Base-by-base conservation (phyloP, 148 eudicot genomes). In the Polygonum maritimum region DNA sequence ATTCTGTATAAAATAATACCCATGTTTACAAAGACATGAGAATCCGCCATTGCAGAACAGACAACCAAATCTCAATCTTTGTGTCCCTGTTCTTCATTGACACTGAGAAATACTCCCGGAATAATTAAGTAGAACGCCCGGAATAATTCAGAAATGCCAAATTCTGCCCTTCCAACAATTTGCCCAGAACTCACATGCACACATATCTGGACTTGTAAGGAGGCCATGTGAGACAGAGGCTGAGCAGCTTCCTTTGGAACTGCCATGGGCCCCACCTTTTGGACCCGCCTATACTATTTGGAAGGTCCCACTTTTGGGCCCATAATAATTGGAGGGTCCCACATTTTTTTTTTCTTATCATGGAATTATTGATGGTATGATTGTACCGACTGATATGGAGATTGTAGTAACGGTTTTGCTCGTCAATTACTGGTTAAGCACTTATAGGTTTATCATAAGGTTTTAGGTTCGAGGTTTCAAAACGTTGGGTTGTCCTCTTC, bases 101-200 rank as follows among this genome's bases (percentile, higher is more conserved):
- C 39, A 63, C 18, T 26, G n/a, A 49, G 6, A 3, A n/a, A n/a
- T n/a, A n/a, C n/a, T n/a, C n/a, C n/a, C n/a, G n/a, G n/a, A n/a
- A n/a, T n/a, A n/a, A n/a, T 60, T 2, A 22, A 26, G 2, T 14
- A 31, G 31, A 26, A 16, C 22, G 33, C 12, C 33, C 63, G 19
- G 63, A 57, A 63, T 31, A 63, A 31, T 13, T 62, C n/a, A 63
- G 69, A 63, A 63, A 63, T 33, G 39, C n/a, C 69, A 63, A 31
- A 63, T 31, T 40, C 39, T 31, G 39, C 7, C 69, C 63, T 19
- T 57, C 33, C 63, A 57, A 57, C 63, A 57, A 57, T 31, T 63
- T 31, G 39, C 18, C 18, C 69, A 63, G 69, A 63, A 31, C 4
- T 31, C 69, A 63, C 69, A 63, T 63, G 69, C 38, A 62, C 39